A percentile compares a stretch with the other conserved stretches of the same genome.
Evolutionary conservation across 495 filamentous ascomycete genomes (phyloP).

Genomic region (Penicillium tannophilum): DNA sequence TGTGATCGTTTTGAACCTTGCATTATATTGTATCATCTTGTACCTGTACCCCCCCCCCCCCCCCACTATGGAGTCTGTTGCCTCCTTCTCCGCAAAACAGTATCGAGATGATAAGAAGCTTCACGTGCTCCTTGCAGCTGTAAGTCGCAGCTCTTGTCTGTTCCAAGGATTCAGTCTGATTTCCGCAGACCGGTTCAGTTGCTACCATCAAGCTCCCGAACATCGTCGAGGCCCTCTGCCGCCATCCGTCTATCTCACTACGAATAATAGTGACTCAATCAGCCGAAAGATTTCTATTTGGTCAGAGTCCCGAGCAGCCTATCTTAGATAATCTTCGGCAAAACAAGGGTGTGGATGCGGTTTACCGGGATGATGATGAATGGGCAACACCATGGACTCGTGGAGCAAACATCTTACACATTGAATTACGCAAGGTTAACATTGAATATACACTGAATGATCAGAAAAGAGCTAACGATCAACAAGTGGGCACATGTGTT

Average conservation of each 20-base stretch:
- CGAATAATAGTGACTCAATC: conserved; percentile 75
- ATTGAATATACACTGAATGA: neutral
- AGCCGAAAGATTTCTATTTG: conserved; percentile 69
- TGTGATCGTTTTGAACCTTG: neutral
- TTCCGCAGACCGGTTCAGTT: conserved; percentile 61
- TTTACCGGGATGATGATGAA: conserved; percentile 80
- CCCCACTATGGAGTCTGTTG: neutral
- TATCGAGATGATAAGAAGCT: conserved; percentile 60
- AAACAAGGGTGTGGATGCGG: conserved; percentile 64
- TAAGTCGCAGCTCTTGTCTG: neutral
- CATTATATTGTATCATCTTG: neutral
- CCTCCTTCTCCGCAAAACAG: conserved; percentile 31
- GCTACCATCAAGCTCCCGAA: conserved; percentile 88
- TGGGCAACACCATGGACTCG: conserved; percentile 74
- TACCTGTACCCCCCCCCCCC: neutral
- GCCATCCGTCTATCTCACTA: conserved; percentile 63
- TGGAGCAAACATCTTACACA: conserved; percentile 69
- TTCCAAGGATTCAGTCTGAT: neutral
- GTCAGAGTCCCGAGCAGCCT: conserved; percentile 72
- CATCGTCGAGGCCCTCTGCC: conserved; percentile 62
- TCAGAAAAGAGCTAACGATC: conserved; percentile 1
- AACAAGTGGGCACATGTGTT: conserved; percentile 72
- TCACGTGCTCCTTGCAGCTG: conserved; percentile 79
- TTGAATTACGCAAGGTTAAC: conserved; percentile 64
- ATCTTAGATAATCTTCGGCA: conserved; percentile 49